Base-by-base conservation (phyloP, 345 rosid genomes). In the Dipteronia dyeriana region DNA sequence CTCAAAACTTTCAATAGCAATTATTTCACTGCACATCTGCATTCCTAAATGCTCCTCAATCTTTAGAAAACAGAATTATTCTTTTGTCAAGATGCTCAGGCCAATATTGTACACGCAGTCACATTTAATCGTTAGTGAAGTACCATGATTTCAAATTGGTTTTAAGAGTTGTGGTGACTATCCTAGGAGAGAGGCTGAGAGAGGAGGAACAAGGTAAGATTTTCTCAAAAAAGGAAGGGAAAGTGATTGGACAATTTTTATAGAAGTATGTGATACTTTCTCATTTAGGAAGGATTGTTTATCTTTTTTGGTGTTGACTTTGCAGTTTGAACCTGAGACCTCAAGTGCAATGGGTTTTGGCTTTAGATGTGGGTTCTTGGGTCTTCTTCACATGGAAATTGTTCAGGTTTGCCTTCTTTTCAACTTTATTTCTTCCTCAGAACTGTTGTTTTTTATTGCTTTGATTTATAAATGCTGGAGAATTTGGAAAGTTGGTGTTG, bases 321-420 rank as follows among this genome's bases (percentile, higher is more conserved):
- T 88, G 78, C 88, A 95, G 98, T 95, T 95, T 84, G 99, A 95
- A 86, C 99, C 99, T 29, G 99, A 95, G 89, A 83, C 92, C 66
- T 95, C 99, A 81, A 95, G 86, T 84, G 99, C 99, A 77, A 95
- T 95, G 99, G 99, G 99, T 76, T 95, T 93, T 87, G 99, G 98
- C 78, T 95, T 93, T 86, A 90, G 99, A 81, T 95, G 99, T 68
- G 99, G 99, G 68, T 95, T 93, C 87, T 80, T 95, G 90, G 99
- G 99, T 82, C 98, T 95, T 84, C 99, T 95, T 64, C 99, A 95
- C 87, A 92, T 96, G 99, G 99, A 96, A 91, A 96, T 96, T 81
- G 98, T 96, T 79, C 99, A 96, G 98, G 99, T 88, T 74, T 85
- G 83, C 73, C 68, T 26, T 71, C 54, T 76, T 78, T 80, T 7